Percentiles rank a stretch among this genome's conserved stretches.
These are phyloP conservation scores for Hypomyces perniciosus DNA, from an alignment of 2,329 filamentous ascomycete species.

Conservation along the genomic window DNA sequence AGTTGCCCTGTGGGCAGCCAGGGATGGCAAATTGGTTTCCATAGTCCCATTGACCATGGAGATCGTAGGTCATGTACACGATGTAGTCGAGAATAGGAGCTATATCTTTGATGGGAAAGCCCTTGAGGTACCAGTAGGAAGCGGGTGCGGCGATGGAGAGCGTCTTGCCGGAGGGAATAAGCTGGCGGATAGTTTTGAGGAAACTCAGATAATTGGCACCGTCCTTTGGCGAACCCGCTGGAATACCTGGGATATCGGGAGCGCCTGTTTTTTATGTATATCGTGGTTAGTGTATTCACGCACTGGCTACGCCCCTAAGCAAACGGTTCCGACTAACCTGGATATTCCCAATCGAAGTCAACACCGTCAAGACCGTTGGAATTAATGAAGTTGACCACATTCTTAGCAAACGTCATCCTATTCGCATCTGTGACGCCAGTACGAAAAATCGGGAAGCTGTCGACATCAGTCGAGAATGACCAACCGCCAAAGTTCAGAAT, in stretches of 20 bases:
- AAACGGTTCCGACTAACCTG: neutral
- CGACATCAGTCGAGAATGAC: constrained; percentile 16
- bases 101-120: constrained; percentile 25
- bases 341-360: constrained; percentile 40
- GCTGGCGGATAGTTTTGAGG: neutral
- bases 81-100: constrained; percentile 25
- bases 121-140: constrained; percentile 31
- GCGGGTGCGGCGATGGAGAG: constrained; percentile 26
- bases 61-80: constrained; percentile 28
- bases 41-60: constrained; percentile 27
- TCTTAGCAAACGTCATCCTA: constrained; percentile 24
- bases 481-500: constrained; percentile 26
- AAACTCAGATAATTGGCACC: neutral
- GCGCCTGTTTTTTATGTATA: neutral
- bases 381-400: constrained; percentile 32
- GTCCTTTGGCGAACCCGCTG: neutral
- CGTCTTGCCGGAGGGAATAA: constrained; percentile 16
- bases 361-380: constrained; percentile 33
- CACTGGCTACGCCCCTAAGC: neutral
- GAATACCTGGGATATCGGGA: neutral
- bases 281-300: neutral
- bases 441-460: constrained; percentile 15
- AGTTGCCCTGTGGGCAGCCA: constrained; percentile 15
- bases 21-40: neutral
- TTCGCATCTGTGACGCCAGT: constrained; percentile 22